phyloP scores from a whole-genome alignment of 1,284 basidiomycete genomes.

The Marasmius tenuissimus region DNA sequence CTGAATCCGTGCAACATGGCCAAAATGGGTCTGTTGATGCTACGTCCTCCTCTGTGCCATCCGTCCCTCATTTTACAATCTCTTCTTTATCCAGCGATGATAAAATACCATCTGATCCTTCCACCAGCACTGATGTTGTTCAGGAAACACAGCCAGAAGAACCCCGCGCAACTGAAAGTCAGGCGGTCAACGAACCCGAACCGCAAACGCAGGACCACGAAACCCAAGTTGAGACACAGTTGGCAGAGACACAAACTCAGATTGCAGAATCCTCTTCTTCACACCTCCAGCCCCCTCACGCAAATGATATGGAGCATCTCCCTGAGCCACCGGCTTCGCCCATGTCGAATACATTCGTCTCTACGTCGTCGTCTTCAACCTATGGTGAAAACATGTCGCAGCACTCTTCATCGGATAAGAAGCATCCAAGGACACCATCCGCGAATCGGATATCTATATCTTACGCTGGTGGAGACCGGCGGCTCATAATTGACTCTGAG shows the following conservation, averaged over 20 bases:
- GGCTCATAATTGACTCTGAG: constrained; percentile 88
- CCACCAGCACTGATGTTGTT: constrained; percentile 34
- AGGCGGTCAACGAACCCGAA: constrained; percentile 31
- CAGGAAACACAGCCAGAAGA: neutral
- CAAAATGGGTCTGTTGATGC: constrained; percentile 12
- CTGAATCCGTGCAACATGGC: neutral
- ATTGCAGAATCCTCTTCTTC: neutral
- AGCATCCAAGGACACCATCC: constrained; percentile 45
- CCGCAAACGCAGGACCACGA: constrained; percentile 17
- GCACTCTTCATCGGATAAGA: neutral
- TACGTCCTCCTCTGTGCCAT: constrained; percentile 13
- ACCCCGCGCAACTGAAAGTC: constrained; percentile 23
- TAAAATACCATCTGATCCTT: constrained; percentile 23
- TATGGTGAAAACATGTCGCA: constrained; percentile 25
- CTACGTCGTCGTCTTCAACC: constrained; percentile 49
- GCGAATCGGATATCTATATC: constrained; percentile 90
- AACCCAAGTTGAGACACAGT: constrained; percentile 15
- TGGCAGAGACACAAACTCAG: neutral
- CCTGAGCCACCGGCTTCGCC: constrained; percentile 58
- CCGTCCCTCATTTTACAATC: constrained; percentile 18
- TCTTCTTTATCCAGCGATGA: constrained; percentile 10
- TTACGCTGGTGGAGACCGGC: constrained; percentile 84
- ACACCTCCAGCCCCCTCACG: constrained; percentile 8
- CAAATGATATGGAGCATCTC: constrained; percentile 44
- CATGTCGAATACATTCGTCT: constrained; percentile 50